Base-by-base conservation (phyloP, 2,329 filamentous ascomycete genomes). In the Sporothrix dimorphospora region DNA sequence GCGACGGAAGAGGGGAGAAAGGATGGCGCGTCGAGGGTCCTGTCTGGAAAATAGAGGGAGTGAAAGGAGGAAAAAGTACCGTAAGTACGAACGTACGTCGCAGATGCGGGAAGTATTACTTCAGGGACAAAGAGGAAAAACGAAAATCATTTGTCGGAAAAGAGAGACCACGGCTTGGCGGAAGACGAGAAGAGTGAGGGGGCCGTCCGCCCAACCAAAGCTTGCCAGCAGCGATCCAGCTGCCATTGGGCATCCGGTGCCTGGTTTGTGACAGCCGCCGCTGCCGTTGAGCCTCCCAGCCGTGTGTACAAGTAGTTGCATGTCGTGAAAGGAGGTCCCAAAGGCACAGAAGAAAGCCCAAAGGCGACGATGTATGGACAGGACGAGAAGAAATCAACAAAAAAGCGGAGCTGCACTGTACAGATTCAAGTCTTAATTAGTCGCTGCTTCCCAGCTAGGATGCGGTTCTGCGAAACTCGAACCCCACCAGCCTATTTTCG, bases 401-500 rank as follows among this genome's bases (percentile, higher is more conserved):
- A 40, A 55, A 69, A 45, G 51, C 38, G 67, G 67, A 57, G 51
- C 67, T 55, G 21, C 34, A 57, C 45, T n/a, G 63, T 66, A 47
- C 40, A 67, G 42, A 67, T 14, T 12, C 24, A n/a, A 42, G 34
- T 42, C 34, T 49, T 12, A 51, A 19, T 49, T 12, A 51, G 27
- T 51, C 45, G 45, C 65, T 34, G 63, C 65, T 67, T 38, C 30
- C 65, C 8, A 38, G 27, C 65, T 53, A 51, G 65, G 65, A 67
- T 67, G 63, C 45, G 27, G 14, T 67, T 51, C 27, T 51, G 16
- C 45, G 42, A 67, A 65, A 34, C 70, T 66, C 38, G 30, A 70
- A 69, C 71, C 71, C 71, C 71, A 69, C 71, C 71, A 59, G 27
- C 49, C 70, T 67, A 61, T 24, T 71, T 71, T 65, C 38, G 57